These are phyloP conservation scores for Glycine tomentella DNA, from an alignment of 306 rosid genomes.

Conservation along the genomic window DNA sequence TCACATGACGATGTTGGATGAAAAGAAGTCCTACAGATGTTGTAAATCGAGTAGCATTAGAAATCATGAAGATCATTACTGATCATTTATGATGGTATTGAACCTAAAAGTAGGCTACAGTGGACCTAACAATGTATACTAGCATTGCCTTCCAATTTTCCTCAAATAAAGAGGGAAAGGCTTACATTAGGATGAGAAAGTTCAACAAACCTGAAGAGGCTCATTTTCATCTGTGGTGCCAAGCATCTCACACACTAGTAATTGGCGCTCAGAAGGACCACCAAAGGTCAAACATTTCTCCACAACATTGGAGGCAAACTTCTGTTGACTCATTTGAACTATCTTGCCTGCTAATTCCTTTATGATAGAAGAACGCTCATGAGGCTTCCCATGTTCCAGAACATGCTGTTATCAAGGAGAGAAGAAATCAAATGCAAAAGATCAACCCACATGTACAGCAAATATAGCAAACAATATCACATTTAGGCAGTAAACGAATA, in stretches of 20 bases:
- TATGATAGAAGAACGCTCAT: constrained; percentile 88
- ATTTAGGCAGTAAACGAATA: neutral
- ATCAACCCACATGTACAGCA: neutral
- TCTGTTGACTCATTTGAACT: constrained; percentile 93
- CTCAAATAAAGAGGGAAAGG: neutral
- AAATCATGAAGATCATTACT: neutral
- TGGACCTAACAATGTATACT: neutral
- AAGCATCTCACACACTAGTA: constrained; percentile 93
- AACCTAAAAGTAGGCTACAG: constrained; percentile 11
- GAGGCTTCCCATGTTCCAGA: constrained; percentile 92
- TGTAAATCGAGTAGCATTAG: neutral
- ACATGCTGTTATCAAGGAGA: constrained; percentile 64
- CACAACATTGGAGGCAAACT: constrained; percentile 92
- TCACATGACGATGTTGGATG: neutral
- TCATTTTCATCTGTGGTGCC: constrained; percentile 96
- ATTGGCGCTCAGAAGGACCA: constrained; percentile 82
- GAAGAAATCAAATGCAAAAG: constrained; percentile 15
- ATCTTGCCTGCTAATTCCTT: constrained; percentile 89
- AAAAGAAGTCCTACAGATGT: neutral
- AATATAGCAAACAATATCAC: neutral
- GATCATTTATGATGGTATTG: neutral
- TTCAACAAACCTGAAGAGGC: constrained; percentile 83
- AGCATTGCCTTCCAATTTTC: neutral
- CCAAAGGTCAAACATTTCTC: constrained; percentile 96
- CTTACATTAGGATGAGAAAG: neutral